A percentile compares a stretch with the other conserved stretches of the same genome.
Conservation (phyloP, 2,329 filamentous ascomycete species). For the Leptodontidium sp. region DNA sequence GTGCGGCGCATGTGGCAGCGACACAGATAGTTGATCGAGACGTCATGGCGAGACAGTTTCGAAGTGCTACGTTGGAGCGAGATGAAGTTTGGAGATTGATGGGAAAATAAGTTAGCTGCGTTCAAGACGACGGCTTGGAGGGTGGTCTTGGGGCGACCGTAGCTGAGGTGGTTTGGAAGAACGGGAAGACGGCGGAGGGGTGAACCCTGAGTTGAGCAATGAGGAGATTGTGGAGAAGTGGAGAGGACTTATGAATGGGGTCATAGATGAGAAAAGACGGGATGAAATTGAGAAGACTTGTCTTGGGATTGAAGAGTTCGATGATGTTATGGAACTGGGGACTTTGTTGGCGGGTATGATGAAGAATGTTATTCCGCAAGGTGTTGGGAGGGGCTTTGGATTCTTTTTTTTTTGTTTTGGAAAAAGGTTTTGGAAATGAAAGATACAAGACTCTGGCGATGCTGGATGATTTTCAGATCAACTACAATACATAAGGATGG, state of each 20-base stretch:
- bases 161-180: conserved; percentile 40
- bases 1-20: conserved; percentile 48
- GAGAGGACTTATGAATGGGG: conserved; percentile 42
- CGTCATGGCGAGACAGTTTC: conserved; percentile 49
- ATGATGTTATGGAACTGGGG: neutral
- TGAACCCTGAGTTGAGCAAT: conserved; percentile 48
- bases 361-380: neutral
- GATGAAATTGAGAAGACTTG: conserved; percentile 44
- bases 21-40: conserved; percentile 50
- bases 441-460: no score
- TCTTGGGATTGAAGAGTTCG: neutral
- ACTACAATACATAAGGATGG: neutral
- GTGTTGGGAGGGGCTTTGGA: neutral
- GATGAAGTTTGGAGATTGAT: conserved; percentile 50
- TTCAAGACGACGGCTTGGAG: conserved; percentile 30
- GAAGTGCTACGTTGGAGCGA: conserved; percentile 45
- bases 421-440: neutral
- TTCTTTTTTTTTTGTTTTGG: neutral
- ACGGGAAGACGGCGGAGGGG: conserved; percentile 42
- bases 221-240: conserved; percentile 51
- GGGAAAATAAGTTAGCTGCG: conserved; percentile 42
- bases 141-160: conserved; percentile 23
- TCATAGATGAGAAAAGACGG: conserved; percentile 45
- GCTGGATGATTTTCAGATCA: no score
- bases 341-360: neutral